Base-by-base conservation (phyloP, 2,329 filamentous ascomycete species). In the Nigrospora osmanthi region DNA sequence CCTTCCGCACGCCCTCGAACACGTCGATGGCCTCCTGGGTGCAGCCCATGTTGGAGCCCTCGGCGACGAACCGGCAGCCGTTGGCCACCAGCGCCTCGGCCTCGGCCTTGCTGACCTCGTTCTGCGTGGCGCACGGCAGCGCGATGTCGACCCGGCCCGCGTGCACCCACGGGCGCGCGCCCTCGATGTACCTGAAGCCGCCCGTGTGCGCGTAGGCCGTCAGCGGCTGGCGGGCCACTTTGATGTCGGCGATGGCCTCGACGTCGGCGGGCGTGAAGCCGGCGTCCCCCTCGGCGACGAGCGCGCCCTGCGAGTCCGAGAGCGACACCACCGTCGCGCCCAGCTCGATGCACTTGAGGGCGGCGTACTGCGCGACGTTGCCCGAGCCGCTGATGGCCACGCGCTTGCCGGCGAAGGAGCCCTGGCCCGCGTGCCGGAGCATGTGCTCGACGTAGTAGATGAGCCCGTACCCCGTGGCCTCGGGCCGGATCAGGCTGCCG, bases 1-100 rank as follows among this genome's bases (percentile, higher is more conserved):
- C 79, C 64, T 74, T 81, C 56, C 90, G 80, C 59, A 83, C 74
- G 15, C 76, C 78, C 79, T 97, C 91, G 66, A 97, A 97, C 54
- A 89, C 74, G 60, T 95, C 87, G 60, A 98, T 96, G 55, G 91
- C 91, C 54, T 87, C 89, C 70, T 93, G 89, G 32, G 90, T 96
- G 77, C 89, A 96, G 53, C 93, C 93, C 93, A 98, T 97, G 81
- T 97, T 97, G 71, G 86, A 93, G 46, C 93, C 93, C 73, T 98
- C 93, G 47, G 93, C 93, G 54, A 97, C 84, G 74, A 89, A 94
- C 65, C 84, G 81, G 62, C 78, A 79, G 55, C 91, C 91, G 48
- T 78, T 78, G 41, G 76, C 76, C 48, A 96, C 80, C 38, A 97
- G 80, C 15, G 79, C 81, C 72, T 88, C 75, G 43, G 90, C 93